Evolutionary conservation across 331 rosid genomes (phyloP).

Genomic region (Phaseolus coccineus): DNA sequence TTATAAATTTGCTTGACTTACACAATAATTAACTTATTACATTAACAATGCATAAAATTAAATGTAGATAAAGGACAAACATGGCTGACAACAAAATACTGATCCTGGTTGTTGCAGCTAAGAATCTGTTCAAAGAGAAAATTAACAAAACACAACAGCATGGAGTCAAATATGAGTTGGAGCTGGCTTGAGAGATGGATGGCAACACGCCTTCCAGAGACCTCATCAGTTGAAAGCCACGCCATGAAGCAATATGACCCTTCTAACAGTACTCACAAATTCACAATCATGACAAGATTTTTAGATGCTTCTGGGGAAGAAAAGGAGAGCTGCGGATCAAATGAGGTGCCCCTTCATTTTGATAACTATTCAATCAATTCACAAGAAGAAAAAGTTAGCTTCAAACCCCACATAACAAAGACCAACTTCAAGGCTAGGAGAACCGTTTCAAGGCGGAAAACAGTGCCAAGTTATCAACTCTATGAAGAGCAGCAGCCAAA

Average conservation of each 20-base stretch:
- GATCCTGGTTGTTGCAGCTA: slow-evolving; percentile 55
- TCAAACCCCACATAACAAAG: slow-evolving; percentile 48
- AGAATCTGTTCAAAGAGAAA: slow-evolving; percentile 81
- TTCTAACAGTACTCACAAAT: slow-evolving; percentile 45
- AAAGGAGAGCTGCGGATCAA: slow-evolving; percentile 95
- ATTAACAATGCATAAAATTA: background rate
- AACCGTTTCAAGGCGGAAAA: slow-evolving; percentile 62
- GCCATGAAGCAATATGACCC: slow-evolving; percentile 53
- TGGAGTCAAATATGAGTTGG: slow-evolving; percentile 83
- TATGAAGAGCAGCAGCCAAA: slow-evolving; percentile 53
- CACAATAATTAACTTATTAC: background rate
- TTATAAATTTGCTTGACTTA: background rate
- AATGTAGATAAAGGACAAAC: background rate
- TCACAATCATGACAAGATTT: slow-evolving; percentile 52
- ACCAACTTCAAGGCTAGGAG: slow-evolving; percentile 58
- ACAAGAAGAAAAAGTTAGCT: slow-evolving; percentile 45
- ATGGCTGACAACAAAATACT: background rate
- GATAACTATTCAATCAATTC: slow-evolving; percentile 57
- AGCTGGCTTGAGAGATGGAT: slow-evolving; percentile 99
- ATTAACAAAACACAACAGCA: slow-evolving; percentile 48
- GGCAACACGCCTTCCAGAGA: slow-evolving; percentile 91
- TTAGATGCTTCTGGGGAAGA: slow-evolving; percentile 74
- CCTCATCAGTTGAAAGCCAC: slow-evolving; percentile 61
- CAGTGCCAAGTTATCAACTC: slow-evolving; percentile 62
- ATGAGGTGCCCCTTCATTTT: slow-evolving; percentile 72